A percentile compares a stretch with the other conserved stretches of the same genome.
Conservation (phyloP, 1,284 basidiomycete species). For the Porogramme epimiltina region DNA sequence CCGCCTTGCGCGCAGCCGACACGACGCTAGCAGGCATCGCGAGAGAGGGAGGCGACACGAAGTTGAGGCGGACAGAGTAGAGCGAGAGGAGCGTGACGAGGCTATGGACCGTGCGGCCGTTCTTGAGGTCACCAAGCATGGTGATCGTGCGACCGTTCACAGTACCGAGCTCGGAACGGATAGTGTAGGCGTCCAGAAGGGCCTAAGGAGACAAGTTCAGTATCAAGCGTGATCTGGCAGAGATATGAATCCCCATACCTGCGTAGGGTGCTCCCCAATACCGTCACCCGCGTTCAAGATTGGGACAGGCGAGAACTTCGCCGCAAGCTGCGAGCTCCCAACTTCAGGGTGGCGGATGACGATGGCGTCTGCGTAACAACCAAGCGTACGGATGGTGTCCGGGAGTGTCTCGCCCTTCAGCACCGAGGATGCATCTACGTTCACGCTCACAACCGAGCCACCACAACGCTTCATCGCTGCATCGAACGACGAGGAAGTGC, state of each 20-base stretch:
- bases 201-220: slow-evolving; percentile 49
- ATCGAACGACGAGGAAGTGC: slow-evolving; percentile 97
- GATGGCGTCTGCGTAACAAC: slow-evolving; percentile 95
- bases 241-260: slow-evolving; percentile 48
- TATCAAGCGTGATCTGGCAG: neutral
- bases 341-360: slow-evolving; percentile 94
- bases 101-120: slow-evolving; percentile 97
- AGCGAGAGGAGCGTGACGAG: slow-evolving; percentile 91
- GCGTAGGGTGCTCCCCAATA: slow-evolving; percentile 96
- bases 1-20: slow-evolving; percentile 79
- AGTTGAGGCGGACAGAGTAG: slow-evolving; percentile 95
- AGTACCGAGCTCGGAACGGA: slow-evolving; percentile 97
- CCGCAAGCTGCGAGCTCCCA: slow-evolving; percentile 88
- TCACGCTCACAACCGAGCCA: slow-evolving; percentile 89
- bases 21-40: slow-evolving; percentile 92
- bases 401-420: slow-evolving; percentile 93
- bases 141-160: slow-evolving; percentile 97
- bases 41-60: slow-evolving; percentile 90
- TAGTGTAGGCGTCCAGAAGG: slow-evolving; percentile 94
- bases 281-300: slow-evolving; percentile 98
- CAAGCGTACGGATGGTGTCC: slow-evolving; percentile 94
- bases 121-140: slow-evolving; percentile 95
- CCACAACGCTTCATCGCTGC: slow-evolving; percentile 99
- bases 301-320: slow-evolving; percentile 94
- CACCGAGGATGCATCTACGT: slow-evolving; percentile 85